These are phyloP conservation scores for Nothophytophthora sp. DNA, from an alignment of 352 stramenopile genomes.

Conservation along the genomic window DNA sequence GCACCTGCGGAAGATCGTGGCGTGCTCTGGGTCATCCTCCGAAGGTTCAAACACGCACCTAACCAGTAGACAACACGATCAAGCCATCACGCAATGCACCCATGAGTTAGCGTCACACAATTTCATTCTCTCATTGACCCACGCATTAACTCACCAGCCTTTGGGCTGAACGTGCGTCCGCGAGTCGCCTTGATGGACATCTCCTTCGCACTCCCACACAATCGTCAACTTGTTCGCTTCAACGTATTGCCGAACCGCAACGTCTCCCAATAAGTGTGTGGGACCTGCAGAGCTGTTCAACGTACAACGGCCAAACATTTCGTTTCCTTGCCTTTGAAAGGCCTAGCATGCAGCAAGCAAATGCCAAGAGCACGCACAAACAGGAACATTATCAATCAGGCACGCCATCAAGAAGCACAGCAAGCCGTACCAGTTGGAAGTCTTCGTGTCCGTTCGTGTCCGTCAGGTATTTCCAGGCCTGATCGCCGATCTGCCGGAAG, in stretches of 20 bases:
- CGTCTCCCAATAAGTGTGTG: conserved; percentile 34
- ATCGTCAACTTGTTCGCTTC: conserved; percentile 41
- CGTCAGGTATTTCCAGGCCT: conserved; percentile 46
- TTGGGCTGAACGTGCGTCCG: conserved; percentile 40
- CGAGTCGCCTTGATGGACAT: conserved; percentile 18
- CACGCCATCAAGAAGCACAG: not conserved
- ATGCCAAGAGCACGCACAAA: not conserved
- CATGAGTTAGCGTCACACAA: not conserved
- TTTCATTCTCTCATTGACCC: not conserved
- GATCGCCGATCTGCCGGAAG: conserved; percentile 29
- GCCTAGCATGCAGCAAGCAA: conserved; percentile 14
- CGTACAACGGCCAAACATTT: conserved; percentile 45
- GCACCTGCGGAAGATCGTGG: conserved; percentile 48
- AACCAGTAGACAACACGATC: not conserved
- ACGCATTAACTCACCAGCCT: conserved; percentile 37
- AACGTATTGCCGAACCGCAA: conserved; percentile 43
- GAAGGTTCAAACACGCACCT: conserved; percentile 52
- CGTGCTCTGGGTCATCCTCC: conserved; percentile 32
- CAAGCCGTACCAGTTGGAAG: conserved; percentile 46
- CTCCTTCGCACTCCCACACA: conserved; percentile 48
- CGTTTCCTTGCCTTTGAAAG: conserved; percentile 37
- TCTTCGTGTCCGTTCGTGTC: conserved; percentile 16
- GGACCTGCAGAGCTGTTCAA: conserved; percentile 31
- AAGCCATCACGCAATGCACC: not conserved
- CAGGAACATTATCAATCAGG: not conserved